phyloP scores from a whole-genome alignment of 208 protist genomes.

The Leishmania gerbilli region DNA sequence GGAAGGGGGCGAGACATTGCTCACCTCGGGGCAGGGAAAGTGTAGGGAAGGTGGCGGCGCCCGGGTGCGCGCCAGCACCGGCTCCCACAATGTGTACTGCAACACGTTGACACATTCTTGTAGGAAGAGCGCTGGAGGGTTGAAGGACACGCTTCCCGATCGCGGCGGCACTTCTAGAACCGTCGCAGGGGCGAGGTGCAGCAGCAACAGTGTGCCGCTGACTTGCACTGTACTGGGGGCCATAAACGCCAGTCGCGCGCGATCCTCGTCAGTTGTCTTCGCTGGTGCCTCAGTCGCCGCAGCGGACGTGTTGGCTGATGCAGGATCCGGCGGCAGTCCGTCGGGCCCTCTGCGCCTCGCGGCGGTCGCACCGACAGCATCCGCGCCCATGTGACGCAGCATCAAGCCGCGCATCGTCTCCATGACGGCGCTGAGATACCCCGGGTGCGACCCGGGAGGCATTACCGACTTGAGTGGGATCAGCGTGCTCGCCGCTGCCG shows the following conservation, averaged over 20 bases:
- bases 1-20: background rate
- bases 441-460: constrained; percentile 60
- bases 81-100: constrained; percentile 38
- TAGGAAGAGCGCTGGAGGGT: constrained; percentile 44
- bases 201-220: constrained; percentile 42
- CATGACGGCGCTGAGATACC: constrained; percentile 45
- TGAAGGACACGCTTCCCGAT: constrained; percentile 29
- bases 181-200: constrained; percentile 51
- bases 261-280: constrained; percentile 13
- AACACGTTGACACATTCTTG: constrained; percentile 39
- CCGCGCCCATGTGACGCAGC: constrained; percentile 11
- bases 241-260: constrained; percentile 26
- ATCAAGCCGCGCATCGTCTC: constrained; percentile 39
- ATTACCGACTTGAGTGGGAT: constrained; percentile 35
- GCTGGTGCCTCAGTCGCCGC: constrained; percentile 5
- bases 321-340: background rate
- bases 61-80: constrained; percentile 11
- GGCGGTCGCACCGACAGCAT: background rate
- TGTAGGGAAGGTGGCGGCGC: background rate
- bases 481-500: constrained; percentile 10
- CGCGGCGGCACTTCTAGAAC: constrained; percentile 27
- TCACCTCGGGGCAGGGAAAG: background rate
- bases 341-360: background rate
- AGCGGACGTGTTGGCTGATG: background rate
- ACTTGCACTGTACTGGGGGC: constrained; percentile 26